phyloP scores from a whole-genome alignment of 805 yeast genomes.

The Zygosaccharomyces kombuchaensis region DNA sequence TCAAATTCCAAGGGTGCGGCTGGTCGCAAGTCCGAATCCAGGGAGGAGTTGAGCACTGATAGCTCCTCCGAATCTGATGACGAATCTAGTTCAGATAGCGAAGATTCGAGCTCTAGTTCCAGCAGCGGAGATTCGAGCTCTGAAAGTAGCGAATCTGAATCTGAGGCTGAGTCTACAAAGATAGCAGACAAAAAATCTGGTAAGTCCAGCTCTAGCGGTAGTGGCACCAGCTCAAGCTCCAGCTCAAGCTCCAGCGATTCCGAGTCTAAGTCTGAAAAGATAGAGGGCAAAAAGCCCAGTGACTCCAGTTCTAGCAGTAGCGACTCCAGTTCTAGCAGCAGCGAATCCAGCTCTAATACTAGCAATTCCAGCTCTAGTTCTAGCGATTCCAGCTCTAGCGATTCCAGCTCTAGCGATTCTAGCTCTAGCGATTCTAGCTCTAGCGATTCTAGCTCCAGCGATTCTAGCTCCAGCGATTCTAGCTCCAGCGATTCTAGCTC shows the following conservation, averaged over 20 bases:
- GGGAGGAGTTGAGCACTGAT: slow-evolving; percentile 5
- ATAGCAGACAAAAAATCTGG: too few species aligned
- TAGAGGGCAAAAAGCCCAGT: too few species aligned
- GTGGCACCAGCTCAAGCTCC: slow-evolving; percentile 8
- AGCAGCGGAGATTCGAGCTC: slow-evolving; percentile 14
- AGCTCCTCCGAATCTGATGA: slow-evolving; percentile 3
- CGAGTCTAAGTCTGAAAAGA: slow-evolving; percentile 4
- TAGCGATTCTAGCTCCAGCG: slow-evolving; percentile 8
- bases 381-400: slow-evolving; percentile 13
- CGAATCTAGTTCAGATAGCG: slow-evolving; percentile 13
- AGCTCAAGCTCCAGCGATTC: slow-evolving; percentile 12
- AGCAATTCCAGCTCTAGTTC: slow-evolving; percentile 14
- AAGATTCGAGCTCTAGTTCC: slow-evolving; percentile 17
- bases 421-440: slow-evolving; percentile 10
- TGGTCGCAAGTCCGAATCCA: background rate
- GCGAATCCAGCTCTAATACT: slow-evolving; percentile 13
- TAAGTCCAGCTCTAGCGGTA: slow-evolving; percentile 5
- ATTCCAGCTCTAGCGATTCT: slow-evolving; percentile 10
- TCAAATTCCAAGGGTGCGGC: slow-evolving; percentile 33
- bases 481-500: slow-evolving; percentile 15
- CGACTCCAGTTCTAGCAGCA: slow-evolving; percentile 13
- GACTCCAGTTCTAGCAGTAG: too few species aligned
- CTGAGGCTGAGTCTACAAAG: background rate
- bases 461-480: slow-evolving; percentile 14
- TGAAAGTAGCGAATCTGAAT: slow-evolving; percentile 9